A percentile compares a stretch with the other conserved stretches of the same genome.
These are phyloP conservation scores for Zygoascus tannicola DNA, from an alignment of 805 yeast genomes.

Conservation along the genomic window DNA sequence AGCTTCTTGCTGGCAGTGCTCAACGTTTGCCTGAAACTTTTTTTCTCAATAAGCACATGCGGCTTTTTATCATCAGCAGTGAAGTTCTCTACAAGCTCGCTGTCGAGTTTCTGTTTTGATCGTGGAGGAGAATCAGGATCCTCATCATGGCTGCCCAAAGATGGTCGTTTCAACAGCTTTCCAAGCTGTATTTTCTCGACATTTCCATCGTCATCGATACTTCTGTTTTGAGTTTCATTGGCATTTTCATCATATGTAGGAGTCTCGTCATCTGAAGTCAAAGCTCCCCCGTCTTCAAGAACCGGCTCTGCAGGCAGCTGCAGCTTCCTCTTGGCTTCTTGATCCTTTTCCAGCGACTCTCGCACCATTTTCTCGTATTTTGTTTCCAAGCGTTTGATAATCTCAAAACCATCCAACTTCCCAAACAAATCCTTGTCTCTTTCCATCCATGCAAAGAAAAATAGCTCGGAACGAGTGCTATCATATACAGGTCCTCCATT, in stretches of 20 bases:
- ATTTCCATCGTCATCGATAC: not conserved
- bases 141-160: not conserved
- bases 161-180: not conserved
- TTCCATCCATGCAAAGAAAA: conserved; percentile 1
- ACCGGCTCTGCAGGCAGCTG: not conserved
- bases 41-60: not conserved
- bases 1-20: conserved; percentile 15
- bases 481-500: conserved; percentile 11
- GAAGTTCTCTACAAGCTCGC: not conserved
- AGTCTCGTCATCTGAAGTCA: conserved; percentile 3
- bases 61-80: not conserved
- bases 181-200: conserved; percentile 1
- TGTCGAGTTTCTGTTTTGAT: not conserved
- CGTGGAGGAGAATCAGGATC: not conserved
- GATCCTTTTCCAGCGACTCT: not conserved
- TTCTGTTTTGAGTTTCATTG: not conserved
- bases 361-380: not conserved
- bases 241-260: not conserved
- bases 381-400: not conserved
- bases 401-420: not conserved
- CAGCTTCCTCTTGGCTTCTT: not conserved
- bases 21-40: conserved; percentile 9
- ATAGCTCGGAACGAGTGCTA: not conserved
- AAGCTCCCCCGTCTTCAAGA: not conserved
- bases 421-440: not conserved